Percentiles rank a stretch among this genome's conserved stretches.
phyloP scores from a whole-genome alignment of 768 basidiomycete species.

The Lepiota brunneoincarnata region DNA sequence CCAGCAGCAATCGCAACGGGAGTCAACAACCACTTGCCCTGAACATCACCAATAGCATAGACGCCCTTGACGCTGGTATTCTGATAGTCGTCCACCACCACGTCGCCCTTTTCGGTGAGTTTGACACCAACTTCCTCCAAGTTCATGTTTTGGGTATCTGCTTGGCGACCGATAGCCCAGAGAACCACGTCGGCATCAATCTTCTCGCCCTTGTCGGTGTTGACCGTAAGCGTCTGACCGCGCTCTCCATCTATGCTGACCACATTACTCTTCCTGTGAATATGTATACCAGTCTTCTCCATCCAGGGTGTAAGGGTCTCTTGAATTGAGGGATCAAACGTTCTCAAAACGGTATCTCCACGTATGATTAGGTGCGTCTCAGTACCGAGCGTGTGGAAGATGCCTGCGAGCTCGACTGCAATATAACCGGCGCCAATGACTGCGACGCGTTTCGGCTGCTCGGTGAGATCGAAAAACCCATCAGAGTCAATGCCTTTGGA shows the following conservation, averaged over 20 bases:
- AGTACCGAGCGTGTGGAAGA: constrained; percentile 86
- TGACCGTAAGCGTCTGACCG: constrained; percentile 72
- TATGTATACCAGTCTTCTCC: constrained; percentile 87
- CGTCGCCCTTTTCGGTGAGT: constrained; percentile 74
- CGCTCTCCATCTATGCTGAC: constrained; percentile 72
- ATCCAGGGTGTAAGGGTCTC: constrained; percentile 87
- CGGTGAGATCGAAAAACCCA: constrained; percentile 90
- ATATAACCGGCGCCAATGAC: constrained; percentile 98
- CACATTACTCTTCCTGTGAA: constrained; percentile 80
- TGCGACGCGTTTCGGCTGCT: constrained; percentile 90
- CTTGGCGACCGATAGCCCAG: constrained; percentile 92
- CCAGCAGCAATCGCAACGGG: constrained; percentile 98
- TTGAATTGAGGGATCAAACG: constrained; percentile 87
- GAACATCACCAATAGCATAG: constrained; percentile 87
- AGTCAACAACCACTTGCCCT: constrained; percentile 89
- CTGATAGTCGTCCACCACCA: constrained; percentile 91
- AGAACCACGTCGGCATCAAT: constrained; percentile 85
- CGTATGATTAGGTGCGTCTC: constrained; percentile 94
- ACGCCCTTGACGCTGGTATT: constrained; percentile 69
- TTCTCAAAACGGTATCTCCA: constrained; percentile 83
- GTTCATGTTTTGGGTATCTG: constrained; percentile 77
- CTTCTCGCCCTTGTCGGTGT: constrained; percentile 69
- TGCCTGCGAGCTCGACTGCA: constrained; percentile 93
- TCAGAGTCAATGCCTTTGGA: constrained; percentile 90
- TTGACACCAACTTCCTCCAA: constrained; percentile 77